These are phyloP conservation scores for Trametes polyzona DNA, from an alignment of 1,284 basidiomycete genomes.

Conservation along the genomic window DNA sequence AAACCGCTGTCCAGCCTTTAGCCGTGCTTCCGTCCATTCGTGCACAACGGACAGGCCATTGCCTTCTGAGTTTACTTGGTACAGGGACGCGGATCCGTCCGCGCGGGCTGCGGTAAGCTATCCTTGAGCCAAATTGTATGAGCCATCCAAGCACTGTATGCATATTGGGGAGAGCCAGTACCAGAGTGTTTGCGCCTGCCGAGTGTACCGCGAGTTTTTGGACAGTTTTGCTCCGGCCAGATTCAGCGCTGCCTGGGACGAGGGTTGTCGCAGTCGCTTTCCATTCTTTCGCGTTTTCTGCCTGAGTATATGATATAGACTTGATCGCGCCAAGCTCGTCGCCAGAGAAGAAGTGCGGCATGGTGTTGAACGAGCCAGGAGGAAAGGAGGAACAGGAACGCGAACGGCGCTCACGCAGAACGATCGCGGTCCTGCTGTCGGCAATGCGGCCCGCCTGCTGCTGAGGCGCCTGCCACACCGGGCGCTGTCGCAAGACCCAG, in stretches of 20 bases:
- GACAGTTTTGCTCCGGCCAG: slow-evolving; percentile 43
- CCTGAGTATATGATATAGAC: slow-evolving; percentile 47
- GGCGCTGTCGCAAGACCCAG: neutral
- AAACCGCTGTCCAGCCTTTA: slow-evolving; percentile 56
- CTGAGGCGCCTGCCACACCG: neutral
- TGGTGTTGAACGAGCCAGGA: slow-evolving; percentile 30
- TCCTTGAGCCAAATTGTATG: slow-evolving; percentile 31
- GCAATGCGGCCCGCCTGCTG: neutral
- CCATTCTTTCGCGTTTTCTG: slow-evolving; percentile 27
- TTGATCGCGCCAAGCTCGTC: slow-evolving; percentile 79
- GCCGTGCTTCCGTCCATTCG: slow-evolving; percentile 67
- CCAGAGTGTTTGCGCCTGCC: slow-evolving; percentile 26
- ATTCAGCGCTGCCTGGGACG: slow-evolving; percentile 37
- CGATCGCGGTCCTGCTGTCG: neutral
- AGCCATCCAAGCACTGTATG: neutral
- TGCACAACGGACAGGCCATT: slow-evolving; percentile 42
- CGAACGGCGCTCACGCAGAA: neutral
- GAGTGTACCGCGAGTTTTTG: slow-evolving; percentile 42
- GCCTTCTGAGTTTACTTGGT: slow-evolving; percentile 45
- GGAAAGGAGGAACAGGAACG: neutral
- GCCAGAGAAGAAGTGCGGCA: slow-evolving; percentile 70
- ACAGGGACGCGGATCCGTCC: slow-evolving; percentile 55
- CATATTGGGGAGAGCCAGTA: slow-evolving; percentile 9
- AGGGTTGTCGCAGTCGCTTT: slow-evolving; percentile 41
- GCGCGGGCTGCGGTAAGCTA: slow-evolving; percentile 69